Base-by-base conservation (phyloP, 805 yeast genomes). In the Nakazawaea wickerhamii region DNA sequence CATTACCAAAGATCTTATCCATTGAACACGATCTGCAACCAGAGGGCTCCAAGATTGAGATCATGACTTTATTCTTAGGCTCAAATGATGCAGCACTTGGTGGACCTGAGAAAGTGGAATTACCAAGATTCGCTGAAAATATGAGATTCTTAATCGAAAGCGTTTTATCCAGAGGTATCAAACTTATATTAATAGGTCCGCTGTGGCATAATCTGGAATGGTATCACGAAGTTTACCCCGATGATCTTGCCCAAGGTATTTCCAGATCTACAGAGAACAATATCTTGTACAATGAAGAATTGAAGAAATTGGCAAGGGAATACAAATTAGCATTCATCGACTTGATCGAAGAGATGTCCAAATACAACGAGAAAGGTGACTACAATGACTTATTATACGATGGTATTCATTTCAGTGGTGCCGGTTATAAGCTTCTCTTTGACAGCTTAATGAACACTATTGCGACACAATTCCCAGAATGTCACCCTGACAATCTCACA, bases 51-150 rank as follows among this genome's bases (percentile, higher is more conserved):
- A 56, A 60, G 45, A 62, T 77, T 39, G 53, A 52, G 32, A 34
- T 61, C 9, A 66, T 78, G 45, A 75, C 79, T 9, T 63, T 88
- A 2, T 88, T 84, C 55, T 78, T 86, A 52, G 96, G 96, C 4
- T 75, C 95, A 11, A 89, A 89, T 55, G 97, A 89, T 58, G 70
- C 83, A 0, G 69, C 74, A 3, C 49, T 63, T 7, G 65, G 55
- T 1, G 71, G 71, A 4, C 53, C 56, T 4, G 78, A 73, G 49
- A 61, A 62, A 18, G 85, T 83, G 5, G 44, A 32, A 18, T 15
- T 81, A 3, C 71, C 59, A 0, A 63, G 70, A 44, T 86, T 62
- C 54, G 44, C 58, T 17, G 60, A 56, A 13, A 88, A 88, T 53
- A 63, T 73, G 47, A 52, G 49, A 21, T 41, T 47, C 9, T 49